Conservation (phyloP, 345 rosid genomes). For the Pistacia vera region DNA sequence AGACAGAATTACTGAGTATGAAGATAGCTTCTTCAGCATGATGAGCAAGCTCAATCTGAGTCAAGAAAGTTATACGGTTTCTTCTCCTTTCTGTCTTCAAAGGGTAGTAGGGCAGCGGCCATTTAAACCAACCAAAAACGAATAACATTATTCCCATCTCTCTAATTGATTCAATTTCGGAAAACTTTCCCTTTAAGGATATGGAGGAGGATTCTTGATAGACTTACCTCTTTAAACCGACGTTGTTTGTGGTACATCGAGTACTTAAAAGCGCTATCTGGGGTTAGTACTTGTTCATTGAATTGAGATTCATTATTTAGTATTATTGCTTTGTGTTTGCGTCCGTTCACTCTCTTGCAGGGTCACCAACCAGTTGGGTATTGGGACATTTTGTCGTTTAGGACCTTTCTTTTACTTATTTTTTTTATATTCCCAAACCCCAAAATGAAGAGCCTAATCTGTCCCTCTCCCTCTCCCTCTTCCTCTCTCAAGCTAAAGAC, state of each 20-base stretch:
- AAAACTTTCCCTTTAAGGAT: background rate
- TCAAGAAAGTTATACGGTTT: background rate
- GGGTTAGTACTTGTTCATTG: background rate
- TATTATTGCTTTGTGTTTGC: background rate
- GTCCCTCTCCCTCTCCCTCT: too few species aligned
- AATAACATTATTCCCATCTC: too few species aligned
- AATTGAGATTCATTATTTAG: too few species aligned
- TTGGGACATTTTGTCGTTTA: too few species aligned
- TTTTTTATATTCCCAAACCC: too few species aligned
- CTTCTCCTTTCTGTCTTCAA: background rate
- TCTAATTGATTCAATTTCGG: background rate
- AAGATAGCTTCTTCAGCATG: too few species aligned
- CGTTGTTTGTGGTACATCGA: background rate
- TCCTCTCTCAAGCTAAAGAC: too few species aligned
- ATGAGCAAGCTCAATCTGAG: too few species aligned
- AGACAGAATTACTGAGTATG: background rate
- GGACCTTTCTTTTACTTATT: too few species aligned
- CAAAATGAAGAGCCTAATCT: too few species aligned
- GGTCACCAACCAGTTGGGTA: too few species aligned
- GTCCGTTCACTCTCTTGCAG: background rate
- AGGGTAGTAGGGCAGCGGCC: background rate
- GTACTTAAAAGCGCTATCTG: background rate
- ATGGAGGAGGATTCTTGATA: background rate
- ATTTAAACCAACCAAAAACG: too few species aligned
- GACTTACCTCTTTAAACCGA: background rate